Evolutionary conservation across 2,329 filamentous ascomycete genomes (phyloP).

Genomic region (Tolypocladium ophioglossoides): DNA sequence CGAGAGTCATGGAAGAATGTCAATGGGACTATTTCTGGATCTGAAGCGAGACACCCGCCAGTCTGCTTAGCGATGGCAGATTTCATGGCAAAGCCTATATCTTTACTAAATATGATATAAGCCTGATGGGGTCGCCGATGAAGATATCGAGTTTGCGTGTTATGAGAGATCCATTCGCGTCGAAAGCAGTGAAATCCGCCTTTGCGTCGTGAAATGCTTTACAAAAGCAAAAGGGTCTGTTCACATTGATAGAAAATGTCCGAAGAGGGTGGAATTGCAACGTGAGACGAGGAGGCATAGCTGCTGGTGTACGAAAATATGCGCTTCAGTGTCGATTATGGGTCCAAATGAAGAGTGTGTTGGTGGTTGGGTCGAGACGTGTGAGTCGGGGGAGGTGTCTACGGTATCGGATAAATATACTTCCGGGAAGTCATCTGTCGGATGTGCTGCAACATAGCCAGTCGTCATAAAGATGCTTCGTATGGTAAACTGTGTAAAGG

Average conservation of each 20-base stretch:
- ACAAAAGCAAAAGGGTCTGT: neutral
- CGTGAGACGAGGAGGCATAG: constrained; percentile 1
- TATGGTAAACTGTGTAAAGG: too few species aligned
- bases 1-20: neutral
- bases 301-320: too few species aligned
- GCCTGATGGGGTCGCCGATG: neutral
- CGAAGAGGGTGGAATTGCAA: neutral
- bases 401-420: too few species aligned
- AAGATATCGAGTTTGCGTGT: constrained; percentile 5
- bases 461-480: too few species aligned
- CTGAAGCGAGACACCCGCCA: neutral
- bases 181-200: constrained; percentile 4
- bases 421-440: too few species aligned
- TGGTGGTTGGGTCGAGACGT: fast-evolving
- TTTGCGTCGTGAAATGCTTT: constrained; percentile 6
- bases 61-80: neutral
- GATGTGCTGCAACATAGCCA: too few species aligned
- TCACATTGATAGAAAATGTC: neutral
- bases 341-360: too few species aligned
- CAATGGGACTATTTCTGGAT: neutral
- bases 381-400: too few species aligned
- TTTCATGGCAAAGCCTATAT: neutral
- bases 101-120: neutral
- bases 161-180: constrained; percentile 2
- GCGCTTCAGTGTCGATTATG: too few species aligned